phyloP scores from a whole-genome alignment of 192 early-diverging fungal species.

The Coemansia sp. region DNA sequence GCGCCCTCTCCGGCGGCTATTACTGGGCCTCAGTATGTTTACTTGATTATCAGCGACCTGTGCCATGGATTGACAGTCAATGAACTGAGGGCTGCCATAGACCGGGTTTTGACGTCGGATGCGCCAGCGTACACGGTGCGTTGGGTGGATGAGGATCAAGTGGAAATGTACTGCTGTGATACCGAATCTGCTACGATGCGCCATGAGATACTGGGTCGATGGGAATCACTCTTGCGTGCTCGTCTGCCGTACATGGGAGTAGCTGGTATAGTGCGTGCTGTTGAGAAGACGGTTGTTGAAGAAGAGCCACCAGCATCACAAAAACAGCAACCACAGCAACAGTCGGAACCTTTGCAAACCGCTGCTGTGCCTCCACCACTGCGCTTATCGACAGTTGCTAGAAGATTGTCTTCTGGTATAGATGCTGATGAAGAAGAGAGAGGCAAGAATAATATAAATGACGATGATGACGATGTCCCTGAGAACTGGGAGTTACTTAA shows the following conservation, averaged over 20 bases:
- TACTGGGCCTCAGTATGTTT: no score
- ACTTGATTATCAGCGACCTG: conserved; percentile 31
- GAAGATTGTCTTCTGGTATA: no score
- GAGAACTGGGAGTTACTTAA: conserved; percentile 45
- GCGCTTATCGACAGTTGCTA: no score
- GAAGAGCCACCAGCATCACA: no score
- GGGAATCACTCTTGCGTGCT: conserved; percentile 25
- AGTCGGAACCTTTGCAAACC: no score
- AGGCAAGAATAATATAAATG: neutral
- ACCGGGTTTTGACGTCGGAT: conserved; percentile 6
- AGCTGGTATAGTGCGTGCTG: conserved; percentile 32
- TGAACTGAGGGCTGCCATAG: conserved; percentile 32
- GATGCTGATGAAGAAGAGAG: neutral
- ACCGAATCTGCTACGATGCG: neutral
- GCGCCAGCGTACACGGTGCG: conserved; percentile 15
- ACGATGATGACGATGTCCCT: conserved; percentile 10
- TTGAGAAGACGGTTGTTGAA: neutral
- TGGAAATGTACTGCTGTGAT: conserved; percentile 37
- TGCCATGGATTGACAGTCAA: conserved; percentile 33
- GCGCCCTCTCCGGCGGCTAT: no score
- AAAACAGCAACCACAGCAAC: no score
- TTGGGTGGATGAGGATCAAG: conserved; percentile 32
- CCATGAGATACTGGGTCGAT: conserved; percentile 31
- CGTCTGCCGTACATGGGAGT: conserved; percentile 33
- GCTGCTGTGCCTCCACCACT: no score